These are phyloP conservation scores for Linum lewisii DNA, from an alignment of 345 rosid species.

Conservation along the genomic window DNA sequence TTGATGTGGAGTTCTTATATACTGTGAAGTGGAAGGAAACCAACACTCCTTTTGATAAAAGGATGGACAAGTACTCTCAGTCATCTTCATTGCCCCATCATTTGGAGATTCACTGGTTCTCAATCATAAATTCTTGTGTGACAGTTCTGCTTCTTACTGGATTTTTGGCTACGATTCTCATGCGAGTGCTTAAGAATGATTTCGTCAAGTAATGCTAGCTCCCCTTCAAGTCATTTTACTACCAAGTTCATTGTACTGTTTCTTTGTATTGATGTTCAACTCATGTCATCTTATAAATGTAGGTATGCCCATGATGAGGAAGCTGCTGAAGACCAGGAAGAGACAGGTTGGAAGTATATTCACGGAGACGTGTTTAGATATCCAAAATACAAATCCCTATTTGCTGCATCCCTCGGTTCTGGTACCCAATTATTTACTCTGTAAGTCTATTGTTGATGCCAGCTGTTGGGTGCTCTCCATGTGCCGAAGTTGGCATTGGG, in stretches of 20 bases:
- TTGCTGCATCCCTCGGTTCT: conserved; percentile 73
- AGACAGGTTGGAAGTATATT: conserved; percentile 90
- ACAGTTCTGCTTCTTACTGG: conserved; percentile 89
- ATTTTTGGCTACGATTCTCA: conserved; percentile 81
- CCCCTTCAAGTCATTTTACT: not conserved
- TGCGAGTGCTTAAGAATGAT: conserved; percentile 87
- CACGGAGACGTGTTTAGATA: conserved; percentile 78
- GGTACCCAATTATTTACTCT: conserved; percentile 72
- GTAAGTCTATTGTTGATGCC: conserved; percentile 32
- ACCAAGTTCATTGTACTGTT: not conserved
- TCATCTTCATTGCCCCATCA: conserved; percentile 88
- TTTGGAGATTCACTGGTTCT: conserved; percentile 92
- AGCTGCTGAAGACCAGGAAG: conserved; percentile 82
- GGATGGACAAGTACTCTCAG: conserved; percentile 80
- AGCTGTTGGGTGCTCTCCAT: not conserved
- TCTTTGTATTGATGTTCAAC: not conserved
- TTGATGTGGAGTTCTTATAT: conserved; percentile 67
- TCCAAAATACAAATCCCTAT: conserved; percentile 58
- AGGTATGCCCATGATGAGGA: conserved; percentile 86
- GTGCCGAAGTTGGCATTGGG: not conserved
- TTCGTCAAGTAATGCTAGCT: conserved; percentile 56
- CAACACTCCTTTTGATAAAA: conserved; percentile 62
- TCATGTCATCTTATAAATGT: not conserved
- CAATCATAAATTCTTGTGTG: conserved; percentile 80
- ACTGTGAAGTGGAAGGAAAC: conserved; percentile 93